Base-by-base conservation (phyloP, 169 alveolate genomes). In the Plasmodium falciparum region DNA sequence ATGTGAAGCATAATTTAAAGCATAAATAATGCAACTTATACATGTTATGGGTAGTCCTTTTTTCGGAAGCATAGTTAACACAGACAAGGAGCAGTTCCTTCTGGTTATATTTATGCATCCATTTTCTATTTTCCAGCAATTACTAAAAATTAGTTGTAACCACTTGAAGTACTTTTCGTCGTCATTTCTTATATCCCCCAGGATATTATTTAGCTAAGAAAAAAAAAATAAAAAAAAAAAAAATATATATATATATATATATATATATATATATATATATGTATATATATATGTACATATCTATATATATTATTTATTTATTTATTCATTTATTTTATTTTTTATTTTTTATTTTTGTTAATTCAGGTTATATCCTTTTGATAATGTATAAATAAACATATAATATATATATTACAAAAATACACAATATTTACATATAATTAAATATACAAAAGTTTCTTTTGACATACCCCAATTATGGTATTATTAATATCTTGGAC, bases 121-220 rank as follows among this genome's bases (percentile, higher is more conserved):
- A 12, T 76, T 49, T 50, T 22, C 71, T 39, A 49, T 26, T 0
- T 70, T 45, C 89, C 89, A 76, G n/a, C 89, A 76, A 24, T 76
- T 78, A 13, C 63, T 63, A 8, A 8, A 49, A 29, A 76, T 76
- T 76, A 76, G 67, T n/a, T 76, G 43, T 12, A 76, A n/a, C 89
- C 89, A 76, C 6, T 24, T 76, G 39, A 76, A 65, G 17, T 76
- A 76, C 15, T 39, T 76, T 5, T 17, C 52, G 7, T 58, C 47
- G 20, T 54, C 58, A 15, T 13, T 24, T 47, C 29, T 15, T 49
- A 76, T 17, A 56, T 76, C 89, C 26, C 13, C n/a, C 24, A 49
- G 43, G 29, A 76, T 66, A 69, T 22, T 58, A 1, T 65, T 11
- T 29, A 76, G 45, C 89, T 76, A 39, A 73, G 1, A 67, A 49